These are phyloP conservation scores for Phytopythium aichiense DNA, from an alignment of 352 stramenopile genomes.

Conservation along the genomic window DNA sequence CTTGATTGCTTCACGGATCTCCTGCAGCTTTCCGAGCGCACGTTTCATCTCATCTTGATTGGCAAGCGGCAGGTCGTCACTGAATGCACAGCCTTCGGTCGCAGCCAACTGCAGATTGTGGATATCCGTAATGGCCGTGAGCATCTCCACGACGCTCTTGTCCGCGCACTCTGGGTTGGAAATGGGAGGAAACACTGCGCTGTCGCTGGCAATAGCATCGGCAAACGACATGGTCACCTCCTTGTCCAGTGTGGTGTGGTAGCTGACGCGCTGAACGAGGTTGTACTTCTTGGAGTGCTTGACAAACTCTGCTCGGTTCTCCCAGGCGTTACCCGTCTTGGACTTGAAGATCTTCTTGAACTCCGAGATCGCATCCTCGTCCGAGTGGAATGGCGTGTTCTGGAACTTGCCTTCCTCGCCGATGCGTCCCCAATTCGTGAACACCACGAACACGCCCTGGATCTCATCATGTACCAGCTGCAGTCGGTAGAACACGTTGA, in stretches of 20 bases:
- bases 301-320: slow-evolving; percentile 36
- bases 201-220: slow-evolving; percentile 24
- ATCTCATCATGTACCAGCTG: slow-evolving; percentile 70
- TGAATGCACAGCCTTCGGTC: slow-evolving; percentile 41
- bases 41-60: slow-evolving; percentile 51
- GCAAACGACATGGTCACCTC: slow-evolving; percentile 55
- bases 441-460: slow-evolving; percentile 66
- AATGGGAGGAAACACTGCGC: slow-evolving; percentile 24
- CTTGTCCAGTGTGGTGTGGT: slow-evolving; percentile 46
- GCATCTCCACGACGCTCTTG: slow-evolving; percentile 39
- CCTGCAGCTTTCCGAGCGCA: slow-evolving; percentile 39
- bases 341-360: slow-evolving; percentile 81
- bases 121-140: slow-evolving; percentile 70
- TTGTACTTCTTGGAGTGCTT: slow-evolving; percentile 76
- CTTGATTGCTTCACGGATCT: slow-evolving; percentile 49
- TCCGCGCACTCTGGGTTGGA: slow-evolving; percentile 23
- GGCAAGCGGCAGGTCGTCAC: slow-evolving; percentile 49
- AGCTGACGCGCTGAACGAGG: slow-evolving; percentile 55
- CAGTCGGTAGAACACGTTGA: slow-evolving; percentile 77
- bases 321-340: slow-evolving; percentile 76
- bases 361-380: slow-evolving; percentile 47
- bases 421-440: slow-evolving; percentile 81
- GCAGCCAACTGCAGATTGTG: slow-evolving; percentile 63
- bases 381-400: slow-evolving; percentile 63
- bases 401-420: slow-evolving; percentile 74